Base-by-base conservation (phyloP, 2,329 filamentous ascomycete species). In the Penicillium expansum region DNA sequence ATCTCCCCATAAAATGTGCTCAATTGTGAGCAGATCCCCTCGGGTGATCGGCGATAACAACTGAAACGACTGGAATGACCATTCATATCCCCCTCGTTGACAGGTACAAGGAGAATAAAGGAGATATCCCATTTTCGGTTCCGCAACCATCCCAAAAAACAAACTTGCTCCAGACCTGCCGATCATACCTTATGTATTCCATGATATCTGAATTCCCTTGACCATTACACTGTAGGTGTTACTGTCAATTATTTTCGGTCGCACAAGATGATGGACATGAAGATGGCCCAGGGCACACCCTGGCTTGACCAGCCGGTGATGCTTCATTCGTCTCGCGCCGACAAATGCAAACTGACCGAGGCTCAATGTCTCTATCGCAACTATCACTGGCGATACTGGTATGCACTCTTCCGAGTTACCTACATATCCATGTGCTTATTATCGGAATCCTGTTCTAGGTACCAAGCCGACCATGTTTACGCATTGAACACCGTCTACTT, bases 391-490 rank as follows among this genome's bases (percentile, higher is more conserved):
- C 56, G 69, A 59, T 70, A 71, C 44, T 73, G 70, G 70, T 72
- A 68, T 54, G 52, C 41, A n/a, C 32, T 38, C 6, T n/a, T 18
- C 18, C 10, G 47, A 37, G 27, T 47, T 22, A 32, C 18, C 29
- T 32, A 33, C 18, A 22, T 47, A 22, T 52, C 5, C 14, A 48
- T 22, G 24, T 16, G 24, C n/a, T 16, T 6, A 16, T 16, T 6
- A 16, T 48, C 45, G 11, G 45, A 20, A 27, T 22, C 27, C 5
- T 33, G 33, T 43, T 27, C 27, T 49, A 82, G 80, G 80, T 83
- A 83, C 60, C 69, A 82, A 54, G 79, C 82, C 22, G 83, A 85
- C 62, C 77, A 80, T 59, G 76, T 79, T 35, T 85, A 80, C 60
- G 80, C 78, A 0, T 67, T 84, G 4, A 76, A 76, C 7, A 83